Evolutionary conservation across 129 eudicot species (phyloP).

Genomic region (Chrysanthemum seticuspe): DNA sequence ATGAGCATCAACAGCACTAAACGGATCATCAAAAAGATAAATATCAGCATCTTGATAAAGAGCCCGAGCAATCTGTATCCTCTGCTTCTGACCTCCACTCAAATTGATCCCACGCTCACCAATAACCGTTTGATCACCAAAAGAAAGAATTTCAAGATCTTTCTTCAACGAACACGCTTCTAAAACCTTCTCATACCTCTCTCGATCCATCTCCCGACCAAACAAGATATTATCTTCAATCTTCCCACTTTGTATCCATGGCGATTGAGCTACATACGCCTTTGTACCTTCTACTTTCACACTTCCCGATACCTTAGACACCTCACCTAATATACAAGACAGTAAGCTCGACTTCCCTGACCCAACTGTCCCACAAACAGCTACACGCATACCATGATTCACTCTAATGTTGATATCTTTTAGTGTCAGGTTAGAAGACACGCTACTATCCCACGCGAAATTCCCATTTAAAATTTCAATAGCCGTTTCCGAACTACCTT

Average conservation of each 20-base stretch:
- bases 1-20: constrained; percentile 92
- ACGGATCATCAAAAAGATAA: constrained; percentile 83
- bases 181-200: constrained; percentile 54
- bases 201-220: constrained; percentile 66
- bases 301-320: constrained; percentile 67
- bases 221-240: constrained; percentile 74
- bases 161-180: constrained; percentile 77
- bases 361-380: constrained; percentile 82
- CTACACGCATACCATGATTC: constrained; percentile 65
- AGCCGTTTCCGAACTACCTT: constrained; percentile 35
- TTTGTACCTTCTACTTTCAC: constrained; percentile 53
- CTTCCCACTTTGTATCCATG: constrained; percentile 93
- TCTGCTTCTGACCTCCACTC: constrained; percentile 94
- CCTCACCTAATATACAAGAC: constrained; percentile 71
- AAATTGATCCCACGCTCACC: constrained; percentile 90
- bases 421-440: constrained; percentile 41
- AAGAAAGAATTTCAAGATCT: constrained; percentile 70
- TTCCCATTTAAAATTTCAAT: constrained; percentile 62
- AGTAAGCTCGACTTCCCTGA: constrained; percentile 82
- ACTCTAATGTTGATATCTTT: constrained; percentile 51
- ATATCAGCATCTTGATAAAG: constrained; percentile 84
- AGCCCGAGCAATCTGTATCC: constrained; percentile 90
- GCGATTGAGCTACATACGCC: constrained; percentile 82
- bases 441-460: constrained; percentile 53
- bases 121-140: constrained; percentile 79